These are phyloP conservation scores for Penicillium malachiteum DNA, from an alignment of 495 filamentous ascomycete genomes.

Conservation along the genomic window DNA sequence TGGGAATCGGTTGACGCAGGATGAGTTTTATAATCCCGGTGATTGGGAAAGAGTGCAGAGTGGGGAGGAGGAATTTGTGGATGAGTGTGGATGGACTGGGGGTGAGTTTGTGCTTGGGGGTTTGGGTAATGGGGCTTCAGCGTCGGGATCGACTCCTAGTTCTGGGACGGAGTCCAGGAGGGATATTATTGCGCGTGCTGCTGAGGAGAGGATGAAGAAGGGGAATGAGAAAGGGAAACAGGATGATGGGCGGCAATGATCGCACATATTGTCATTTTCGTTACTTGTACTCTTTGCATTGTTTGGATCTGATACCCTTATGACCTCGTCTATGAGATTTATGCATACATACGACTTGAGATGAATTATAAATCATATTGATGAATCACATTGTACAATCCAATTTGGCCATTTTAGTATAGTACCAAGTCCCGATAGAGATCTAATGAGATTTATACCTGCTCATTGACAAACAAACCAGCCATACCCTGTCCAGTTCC, in stretches of 20 bases:
- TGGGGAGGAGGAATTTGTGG: conserved; percentile 57
- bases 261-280: neutral
- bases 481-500: conserved; percentile 85
- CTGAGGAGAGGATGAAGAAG: conserved; percentile 68
- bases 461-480: conserved; percentile 79
- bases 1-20: conserved; percentile 60
- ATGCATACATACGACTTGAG: neutral
- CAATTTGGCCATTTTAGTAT: neutral
- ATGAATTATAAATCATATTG: neutral
- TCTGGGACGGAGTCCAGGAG: conserved; percentile 47
- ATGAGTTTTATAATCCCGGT: conserved; percentile 69
- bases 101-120: conserved; percentile 83
- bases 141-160: conserved; percentile 16
- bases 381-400: neutral
- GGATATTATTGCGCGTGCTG: conserved; percentile 73
- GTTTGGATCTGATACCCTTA: conserved; percentile 4
- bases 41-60: conserved; percentile 47
- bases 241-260: conserved; percentile 20
- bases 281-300: neutral
- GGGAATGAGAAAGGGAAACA: conserved; percentile 41
- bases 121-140: conserved; percentile 25
- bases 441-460: conserved; percentile 37
- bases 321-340: neutral
- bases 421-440: neutral
- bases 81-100: conserved; percentile 84